Evolutionary conservation across 2,329 filamentous ascomycete genomes (phyloP).

Genomic region (Sporothrix dimorphospora): DNA sequence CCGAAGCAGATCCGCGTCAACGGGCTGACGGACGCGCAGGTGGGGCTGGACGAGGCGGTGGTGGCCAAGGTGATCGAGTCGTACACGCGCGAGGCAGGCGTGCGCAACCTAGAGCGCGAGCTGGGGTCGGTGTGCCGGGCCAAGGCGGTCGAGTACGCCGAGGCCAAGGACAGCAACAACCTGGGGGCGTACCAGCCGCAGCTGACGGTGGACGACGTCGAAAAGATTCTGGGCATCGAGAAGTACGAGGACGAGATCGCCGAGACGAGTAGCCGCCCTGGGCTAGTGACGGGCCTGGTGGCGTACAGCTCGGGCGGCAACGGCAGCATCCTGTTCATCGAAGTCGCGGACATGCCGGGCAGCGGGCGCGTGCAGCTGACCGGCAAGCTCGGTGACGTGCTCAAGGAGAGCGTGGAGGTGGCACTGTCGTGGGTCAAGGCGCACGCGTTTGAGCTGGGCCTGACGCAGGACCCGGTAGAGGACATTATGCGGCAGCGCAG

Average conservation of each 20-base stretch:
- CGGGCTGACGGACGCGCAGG: constrained; percentile 74
- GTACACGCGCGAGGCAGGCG: constrained; percentile 94
- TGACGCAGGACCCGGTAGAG: constrained; percentile 77
- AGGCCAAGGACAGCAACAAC: constrained; percentile 75
- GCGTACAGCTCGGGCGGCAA: constrained; percentile 92
- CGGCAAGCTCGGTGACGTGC: constrained; percentile 91
- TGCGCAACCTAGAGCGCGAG: constrained; percentile 94
- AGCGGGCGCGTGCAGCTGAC: constrained; percentile 91
- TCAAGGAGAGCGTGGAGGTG: constrained; percentile 96
- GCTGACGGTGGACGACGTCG: constrained; percentile 78
- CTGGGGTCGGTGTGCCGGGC: constrained; percentile 91
- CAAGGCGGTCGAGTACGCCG: constrained; percentile 93
- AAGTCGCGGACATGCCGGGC: constrained; percentile 96
- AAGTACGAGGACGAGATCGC: constrained; percentile 95
- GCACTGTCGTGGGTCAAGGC: constrained; percentile 96
- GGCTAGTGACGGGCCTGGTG: constrained; percentile 93
- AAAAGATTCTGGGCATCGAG: constrained; percentile 89
- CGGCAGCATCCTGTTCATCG: constrained; percentile 96
- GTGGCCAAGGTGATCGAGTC: constrained; percentile 94
- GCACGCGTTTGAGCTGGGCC: constrained; percentile 86
- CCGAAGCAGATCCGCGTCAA: constrained; percentile 95
- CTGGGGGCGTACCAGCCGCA: constrained; percentile 71
- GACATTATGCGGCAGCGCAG: constrained; percentile 96
- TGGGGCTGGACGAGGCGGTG: constrained; percentile 78
- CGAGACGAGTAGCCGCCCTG: constrained; percentile 79